Evolutionary conservation across 495 filamentous ascomycete genomes (phyloP), one percentile per base, ranked within the genome.

Genomic region (Penicillium macrosclerotiorum): DNA sequence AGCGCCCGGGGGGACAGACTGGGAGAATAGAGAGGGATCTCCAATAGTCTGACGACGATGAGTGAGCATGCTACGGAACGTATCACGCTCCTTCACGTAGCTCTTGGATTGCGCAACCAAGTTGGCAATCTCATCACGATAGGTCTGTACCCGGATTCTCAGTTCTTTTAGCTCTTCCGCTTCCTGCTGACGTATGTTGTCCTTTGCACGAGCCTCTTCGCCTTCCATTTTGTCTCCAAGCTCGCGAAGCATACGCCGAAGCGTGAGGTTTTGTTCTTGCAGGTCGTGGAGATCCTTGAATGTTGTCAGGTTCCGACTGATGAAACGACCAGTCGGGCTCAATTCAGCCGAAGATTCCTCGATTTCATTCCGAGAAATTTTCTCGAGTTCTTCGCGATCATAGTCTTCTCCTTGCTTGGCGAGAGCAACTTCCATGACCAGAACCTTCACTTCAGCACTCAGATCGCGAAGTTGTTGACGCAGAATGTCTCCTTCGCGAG

Each of bases 81-180:
- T 96, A 56, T 99, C 91, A 25, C 93, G 82, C 69, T 99, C 93
- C 59, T 88, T 88, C 37, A 92, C 86, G 53, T 95, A 95, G 64
- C 89, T 95, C 72, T 96, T 85, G 23, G 88, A 86, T 49, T 88
- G 84, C 5, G 86, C 81, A 3, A 84, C 76, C 36, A 93, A 79
- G 24, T 85, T 83, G 48, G 85, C 77, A 25, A 96, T 75, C 56
- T 96, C 92, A 77, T 85, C 75, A 24, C 82, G 72, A 51, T 80
- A 78, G 11, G 75, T 75, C 44, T 78, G 75, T 11, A 78, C 68
- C 20, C 86, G 78, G 26, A 78, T 76, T 31, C 85, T 77, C 9
- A 93, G 65, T 29, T 82, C 74, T 51, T 88, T 77, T 12, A 89
- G 74, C 52, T 94, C 85, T 25, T 86, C 79, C 30, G 81, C 81